Evolutionary conservation across 1,284 basidiomycete genomes (phyloP).

Genomic region (Jaminaea rosea): DNA sequence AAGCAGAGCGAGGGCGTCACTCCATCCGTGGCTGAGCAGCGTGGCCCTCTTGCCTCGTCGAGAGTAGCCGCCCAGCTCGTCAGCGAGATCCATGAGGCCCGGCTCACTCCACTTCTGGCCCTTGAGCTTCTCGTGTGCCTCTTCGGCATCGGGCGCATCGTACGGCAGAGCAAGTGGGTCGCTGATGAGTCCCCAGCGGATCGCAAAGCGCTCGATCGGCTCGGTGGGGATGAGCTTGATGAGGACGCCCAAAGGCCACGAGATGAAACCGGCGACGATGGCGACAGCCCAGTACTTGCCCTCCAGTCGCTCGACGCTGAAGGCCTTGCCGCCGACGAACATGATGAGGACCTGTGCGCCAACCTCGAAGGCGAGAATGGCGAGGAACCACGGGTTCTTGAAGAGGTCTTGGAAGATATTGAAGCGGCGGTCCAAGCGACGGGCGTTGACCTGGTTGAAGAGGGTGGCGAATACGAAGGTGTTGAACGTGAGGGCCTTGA

Average conservation of each 20-base stretch:
- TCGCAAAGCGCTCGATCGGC: constrained; percentile 68
- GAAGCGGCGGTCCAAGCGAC: constrained; percentile 71
- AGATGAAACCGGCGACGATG: constrained; percentile 71
- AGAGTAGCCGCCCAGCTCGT: constrained; percentile 15
- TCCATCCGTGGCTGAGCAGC: neutral
- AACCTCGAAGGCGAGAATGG: constrained; percentile 77
- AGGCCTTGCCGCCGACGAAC: constrained; percentile 81
- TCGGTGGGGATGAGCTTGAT: constrained; percentile 72
- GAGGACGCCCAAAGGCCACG: constrained; percentile 76
- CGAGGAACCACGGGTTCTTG: constrained; percentile 75
- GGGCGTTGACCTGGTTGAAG: constrained; percentile 79
- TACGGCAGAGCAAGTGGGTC: constrained; percentile 61
- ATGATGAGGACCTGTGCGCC: constrained; percentile 79
- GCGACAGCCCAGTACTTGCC: constrained; percentile 89
- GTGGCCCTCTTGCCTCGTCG: neutral
- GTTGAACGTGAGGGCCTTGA: constrained; percentile 84
- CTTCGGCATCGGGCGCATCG: constrained; percentile 58
- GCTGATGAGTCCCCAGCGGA: constrained; percentile 59
- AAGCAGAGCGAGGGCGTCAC: too few relatives aligned
- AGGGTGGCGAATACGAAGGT: constrained; percentile 76
- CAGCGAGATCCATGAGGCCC: constrained; percentile 51
- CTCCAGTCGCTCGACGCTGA: constrained; percentile 71
- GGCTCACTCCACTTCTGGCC: constrained; percentile 69
- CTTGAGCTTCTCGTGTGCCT: constrained; percentile 53
- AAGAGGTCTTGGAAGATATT: constrained; percentile 82